Base-by-base conservation (phyloP, 1,139 yeast species). In the Wickerhamiella infanticola region DNA sequence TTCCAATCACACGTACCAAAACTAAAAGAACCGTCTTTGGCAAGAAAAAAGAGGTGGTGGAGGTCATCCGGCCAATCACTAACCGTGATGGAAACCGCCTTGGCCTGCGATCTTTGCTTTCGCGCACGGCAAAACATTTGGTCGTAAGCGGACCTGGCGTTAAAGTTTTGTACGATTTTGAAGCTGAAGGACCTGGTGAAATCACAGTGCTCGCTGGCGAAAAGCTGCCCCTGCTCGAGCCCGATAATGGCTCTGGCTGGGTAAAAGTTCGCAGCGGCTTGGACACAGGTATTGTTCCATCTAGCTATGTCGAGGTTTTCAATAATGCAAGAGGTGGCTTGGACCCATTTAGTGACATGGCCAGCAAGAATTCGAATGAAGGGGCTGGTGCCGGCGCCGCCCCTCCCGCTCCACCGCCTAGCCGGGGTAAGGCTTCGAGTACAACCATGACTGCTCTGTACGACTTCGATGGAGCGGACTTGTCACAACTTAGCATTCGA, bases 201-300 rank as follows among this genome's bases (percentile, higher is more conserved):
- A 64, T 78, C 1, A 63, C 75, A 2, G 64, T 90, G 1, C 51
- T 57, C 6, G 73, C 74, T 0, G 88, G 93, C 5, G 94, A 83
- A 42, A 58, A 63, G 3, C 63, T 88, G 37, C 64, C 64, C 3
- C 70, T 90, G 3, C 50, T 81, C 0, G 77, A 74, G 44, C 66
- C 66, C 3, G 97, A 90, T 60, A 90, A 83, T 54, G 96, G 96
- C 0, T 79, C 90, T 5, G 99, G 99, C 0, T 93, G 99, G 99
- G 80, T 95, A 1, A 63, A 65, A 54, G 74, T 80, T 55, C 51
- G 63, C 46, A 54, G 66, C 45, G 69, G 80, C 53, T 53, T 66
- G 45, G 69, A 81, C 53, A 66, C 66, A 43, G 99, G 99, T 0
- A 68, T 90, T 31, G 96, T 88, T 3, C 99, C 99, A 1, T 78